phyloP scores from a whole-genome alignment of 352 stramenopile genomes.

The Pythium pectinolyticum region DNA sequence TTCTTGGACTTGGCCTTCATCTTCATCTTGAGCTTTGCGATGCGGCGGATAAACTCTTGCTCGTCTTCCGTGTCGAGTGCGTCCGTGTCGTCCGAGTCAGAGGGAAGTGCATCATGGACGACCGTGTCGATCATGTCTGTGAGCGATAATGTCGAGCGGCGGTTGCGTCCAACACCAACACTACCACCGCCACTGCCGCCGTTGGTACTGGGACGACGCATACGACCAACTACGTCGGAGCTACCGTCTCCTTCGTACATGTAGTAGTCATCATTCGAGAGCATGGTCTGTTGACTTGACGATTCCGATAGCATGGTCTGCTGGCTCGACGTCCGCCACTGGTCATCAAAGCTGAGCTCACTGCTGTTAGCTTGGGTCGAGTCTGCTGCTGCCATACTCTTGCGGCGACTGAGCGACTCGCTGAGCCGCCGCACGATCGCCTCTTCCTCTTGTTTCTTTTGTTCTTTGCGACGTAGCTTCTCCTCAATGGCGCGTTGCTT shows the following conservation, averaged over 20 bases:
- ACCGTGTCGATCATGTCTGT: slow-evolving; percentile 22
- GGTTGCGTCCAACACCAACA: background rate
- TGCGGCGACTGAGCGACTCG: slow-evolving; percentile 5
- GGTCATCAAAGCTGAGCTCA: slow-evolving; percentile 1
- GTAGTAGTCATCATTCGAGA: too few species aligned
- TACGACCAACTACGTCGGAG: too few species aligned
- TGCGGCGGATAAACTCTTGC: slow-evolving; percentile 24
- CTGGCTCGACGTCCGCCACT: background rate
- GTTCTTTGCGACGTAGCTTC: slow-evolving; percentile 8
- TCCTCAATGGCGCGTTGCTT: slow-evolving; percentile 18
- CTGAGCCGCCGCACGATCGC: slow-evolving; percentile 7
- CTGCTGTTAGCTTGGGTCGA: too few species aligned
- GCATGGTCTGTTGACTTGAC: too few species aligned
- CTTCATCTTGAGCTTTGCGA: slow-evolving; percentile 29
- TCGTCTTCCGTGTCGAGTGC: slow-evolving; percentile 28
- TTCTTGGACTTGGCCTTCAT: slow-evolving; percentile 22
- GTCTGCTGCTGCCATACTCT: too few species aligned
- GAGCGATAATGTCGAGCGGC: slow-evolving; percentile 20
- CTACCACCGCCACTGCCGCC: too few species aligned
- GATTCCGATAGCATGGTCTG: background rate
- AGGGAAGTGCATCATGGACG: slow-evolving; percentile 29
- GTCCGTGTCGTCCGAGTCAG: slow-evolving; percentile 27
- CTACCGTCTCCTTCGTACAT: too few species aligned
- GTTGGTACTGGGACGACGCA: background rate
- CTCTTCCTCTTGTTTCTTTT: slow-evolving; percentile 18